These are phyloP conservation scores for Sanguinoderma infundibulare DNA, from an alignment of 1,284 basidiomycete species.

Conservation along the genomic window DNA sequence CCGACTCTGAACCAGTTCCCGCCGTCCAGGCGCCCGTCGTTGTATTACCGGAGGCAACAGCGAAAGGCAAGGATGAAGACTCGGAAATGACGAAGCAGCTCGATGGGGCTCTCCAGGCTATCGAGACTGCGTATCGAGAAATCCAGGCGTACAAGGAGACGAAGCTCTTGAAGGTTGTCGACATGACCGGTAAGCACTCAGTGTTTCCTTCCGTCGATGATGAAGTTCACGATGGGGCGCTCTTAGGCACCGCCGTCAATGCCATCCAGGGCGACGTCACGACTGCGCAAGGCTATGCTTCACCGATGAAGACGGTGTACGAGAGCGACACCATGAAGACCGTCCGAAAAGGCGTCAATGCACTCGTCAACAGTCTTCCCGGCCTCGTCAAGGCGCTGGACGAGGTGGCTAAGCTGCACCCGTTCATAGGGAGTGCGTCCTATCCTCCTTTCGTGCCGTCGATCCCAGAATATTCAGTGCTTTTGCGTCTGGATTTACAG, in stretches of 20 bases:
- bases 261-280: slow-evolving; percentile 7
- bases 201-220: background rate
- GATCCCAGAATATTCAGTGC: background rate
- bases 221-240: background rate
- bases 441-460: too few relatives aligned
- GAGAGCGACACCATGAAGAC: slow-evolving; percentile 14
- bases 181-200: slow-evolving; percentile 12
- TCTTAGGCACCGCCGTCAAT: background rate
- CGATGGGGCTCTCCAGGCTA: slow-evolving; percentile 6
- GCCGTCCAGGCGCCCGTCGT: background rate
- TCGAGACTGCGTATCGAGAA: slow-evolving; percentile 5
- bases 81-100: slow-evolving; percentile 8
- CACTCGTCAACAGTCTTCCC: slow-evolving; percentile 32
- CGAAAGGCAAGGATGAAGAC: background rate
- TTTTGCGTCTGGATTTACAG: slow-evolving; percentile 30
- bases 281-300: background rate
- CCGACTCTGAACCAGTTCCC: background rate
- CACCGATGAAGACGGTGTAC: slow-evolving; percentile 6
- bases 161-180: background rate
- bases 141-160: slow-evolving; percentile 11
- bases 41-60: background rate
- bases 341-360: slow-evolving; percentile 21
- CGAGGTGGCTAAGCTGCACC: slow-evolving; percentile 35
- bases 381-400: slow-evolving; percentile 31
- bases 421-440: slow-evolving; percentile 31